Evolutionary conservation across 1,284 basidiomycete genomes (phyloP).

Genomic region (Pterula multifida): DNA sequence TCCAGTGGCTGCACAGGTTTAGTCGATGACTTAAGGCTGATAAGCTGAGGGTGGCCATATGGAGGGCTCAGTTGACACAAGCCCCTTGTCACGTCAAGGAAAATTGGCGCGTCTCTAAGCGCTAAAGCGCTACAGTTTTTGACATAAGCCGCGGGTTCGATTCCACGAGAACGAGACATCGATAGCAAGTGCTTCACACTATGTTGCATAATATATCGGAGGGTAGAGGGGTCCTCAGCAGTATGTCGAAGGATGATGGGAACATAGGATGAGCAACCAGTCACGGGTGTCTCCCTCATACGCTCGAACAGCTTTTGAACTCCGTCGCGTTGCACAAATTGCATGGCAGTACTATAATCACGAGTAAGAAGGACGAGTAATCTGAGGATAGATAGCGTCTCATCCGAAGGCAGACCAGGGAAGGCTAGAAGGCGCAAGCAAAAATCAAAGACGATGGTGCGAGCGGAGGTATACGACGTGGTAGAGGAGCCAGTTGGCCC

Average conservation of each 20-base stretch:
- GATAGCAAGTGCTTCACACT: conserved; percentile 69
- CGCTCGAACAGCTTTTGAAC: conserved; percentile 55
- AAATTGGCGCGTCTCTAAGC: conserved; percentile 69
- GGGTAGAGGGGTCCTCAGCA: conserved; percentile 63
- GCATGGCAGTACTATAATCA: conserved; percentile 43
- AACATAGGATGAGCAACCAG: conserved; percentile 73
- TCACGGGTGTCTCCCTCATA: conserved; percentile 43
- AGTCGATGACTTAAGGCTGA: conserved; percentile 42
- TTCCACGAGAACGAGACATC: conserved; percentile 47
- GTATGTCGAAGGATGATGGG: conserved; percentile 85
- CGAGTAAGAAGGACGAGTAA: conserved; percentile 77
- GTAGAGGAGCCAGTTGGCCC: conserved; percentile 29
- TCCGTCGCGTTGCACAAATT: conserved; percentile 57
- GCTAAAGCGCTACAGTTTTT: conserved; percentile 74
- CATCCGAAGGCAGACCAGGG: conserved; percentile 58
- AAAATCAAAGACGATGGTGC: conserved; percentile 58
- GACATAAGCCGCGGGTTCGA: conserved; percentile 68
- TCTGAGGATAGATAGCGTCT: conserved; percentile 69
- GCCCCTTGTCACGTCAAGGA: conserved; percentile 63
- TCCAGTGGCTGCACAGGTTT: conserved; percentile 51
- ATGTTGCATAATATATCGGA: conserved; percentile 70
- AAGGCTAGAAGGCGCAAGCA: conserved; percentile 56
- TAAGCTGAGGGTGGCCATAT: conserved; percentile 46
- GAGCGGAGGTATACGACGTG: conserved; percentile 40
- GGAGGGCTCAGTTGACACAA: conserved; percentile 66